Evolutionary conservation across 306 rosid species (phyloP), one percentile per base, ranked within the genome.

Genomic region (Vigna angularis): DNA sequence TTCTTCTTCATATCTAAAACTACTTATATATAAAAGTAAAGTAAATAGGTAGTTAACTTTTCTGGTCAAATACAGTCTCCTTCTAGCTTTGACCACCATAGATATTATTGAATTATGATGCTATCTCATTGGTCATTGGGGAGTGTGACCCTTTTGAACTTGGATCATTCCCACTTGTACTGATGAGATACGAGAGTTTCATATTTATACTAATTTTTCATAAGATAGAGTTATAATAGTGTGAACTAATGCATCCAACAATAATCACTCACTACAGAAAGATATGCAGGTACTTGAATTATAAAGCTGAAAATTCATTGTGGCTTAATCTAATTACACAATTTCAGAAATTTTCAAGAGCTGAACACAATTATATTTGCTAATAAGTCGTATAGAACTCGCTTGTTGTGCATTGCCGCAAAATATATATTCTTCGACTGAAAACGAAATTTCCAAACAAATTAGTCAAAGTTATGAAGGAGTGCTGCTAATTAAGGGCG

Each of bases 241-340:
- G 64, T 32, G n/a, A 51, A 49, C 73, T 51, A 50, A 17, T 74
- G 59, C 59, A 61, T 45, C 70, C 59, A 59, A 17, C 36, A 74
- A 24, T 28, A 51, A 73, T 56, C 34, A 59, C 28, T 13, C 42
- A 7, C 9, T 15, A 3, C 3, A 22, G 30, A 70, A 38, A 57
- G 42, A 56, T 57, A 15, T 24, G 2, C 11, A 14, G 26, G 30
- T 11, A 24, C 42, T 50, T 17, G 15, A 79, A 18, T n/a, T n/a
- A 30, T 49, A 16, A 62, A 63, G 58, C 49, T 36, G n/a, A 71
- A 7, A 48, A 70, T 71, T 13, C 42, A 7, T 5, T 18, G 10
- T 56, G 40, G 22, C 24, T 72, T 0, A 72, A 38, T 40, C 55
- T 70, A 38, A 50, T 70, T 11, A 49, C 40, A 42, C 30, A 52